phyloP scores from a whole-genome alignment of 140 eudicot species.

The Ambrosia hybrid region DNA sequence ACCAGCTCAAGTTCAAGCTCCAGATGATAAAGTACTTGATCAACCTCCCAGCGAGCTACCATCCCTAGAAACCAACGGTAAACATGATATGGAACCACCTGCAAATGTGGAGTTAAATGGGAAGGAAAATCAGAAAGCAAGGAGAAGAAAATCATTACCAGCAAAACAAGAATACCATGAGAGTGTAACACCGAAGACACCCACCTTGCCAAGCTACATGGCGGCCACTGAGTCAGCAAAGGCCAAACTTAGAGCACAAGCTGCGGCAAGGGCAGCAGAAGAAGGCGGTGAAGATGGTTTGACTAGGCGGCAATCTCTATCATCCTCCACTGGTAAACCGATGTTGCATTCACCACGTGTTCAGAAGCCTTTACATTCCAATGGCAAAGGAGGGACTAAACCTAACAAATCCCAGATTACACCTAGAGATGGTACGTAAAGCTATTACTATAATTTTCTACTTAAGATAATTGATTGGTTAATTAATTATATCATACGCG shows the following conservation, averaged over 20 bases:
- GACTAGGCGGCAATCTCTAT: constrained; percentile 80
- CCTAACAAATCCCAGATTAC: constrained; percentile 52
- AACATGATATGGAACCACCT: constrained; percentile 26
- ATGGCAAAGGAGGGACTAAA: constrained; percentile 74
- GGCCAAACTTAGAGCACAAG: constrained; percentile 91
- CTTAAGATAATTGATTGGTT: not conserved
- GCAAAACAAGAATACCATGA: constrained; percentile 70
- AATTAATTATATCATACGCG: constrained; percentile 8
- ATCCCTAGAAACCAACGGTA: constrained; percentile 34
- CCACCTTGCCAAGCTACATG: constrained; percentile 93
- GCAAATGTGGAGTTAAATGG: constrained; percentile 44
- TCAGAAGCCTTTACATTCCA: constrained; percentile 66
- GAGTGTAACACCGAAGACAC: constrained; percentile 63
- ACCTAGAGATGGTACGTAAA: constrained; percentile 74
- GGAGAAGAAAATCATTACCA: constrained; percentile 80
- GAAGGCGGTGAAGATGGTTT: constrained; percentile 70
- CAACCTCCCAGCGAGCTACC: constrained; percentile 37
- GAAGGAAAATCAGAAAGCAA: constrained; percentile 49
- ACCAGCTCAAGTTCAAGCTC: constrained; percentile 12
- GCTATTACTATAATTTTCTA: not conserved
- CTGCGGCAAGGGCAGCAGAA: constrained; percentile 58
- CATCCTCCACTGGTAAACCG: constrained; percentile 67
- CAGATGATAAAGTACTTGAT: constrained; percentile 47
- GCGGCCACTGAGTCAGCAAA: constrained; percentile 95
- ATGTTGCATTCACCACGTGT: constrained; percentile 73